phyloP scores from a whole-genome alignment of 2,329 filamentous ascomycete species.

The Penicillium sclerotiorum region DNA sequence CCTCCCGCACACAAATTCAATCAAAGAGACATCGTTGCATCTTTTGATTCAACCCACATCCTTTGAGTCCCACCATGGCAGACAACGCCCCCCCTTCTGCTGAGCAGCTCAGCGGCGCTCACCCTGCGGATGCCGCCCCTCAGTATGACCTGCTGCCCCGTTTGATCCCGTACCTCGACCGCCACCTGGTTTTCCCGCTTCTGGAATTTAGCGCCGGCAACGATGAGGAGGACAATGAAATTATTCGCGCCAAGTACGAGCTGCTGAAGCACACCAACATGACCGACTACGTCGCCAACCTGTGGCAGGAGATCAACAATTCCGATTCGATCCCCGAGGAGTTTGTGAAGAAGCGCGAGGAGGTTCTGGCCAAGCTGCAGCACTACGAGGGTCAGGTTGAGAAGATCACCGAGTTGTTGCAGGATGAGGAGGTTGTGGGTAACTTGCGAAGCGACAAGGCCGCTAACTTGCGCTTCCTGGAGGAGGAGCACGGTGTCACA shows the following conservation, averaged over 20 bases:
- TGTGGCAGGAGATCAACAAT: slow-evolving; percentile 87
- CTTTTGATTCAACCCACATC: slow-evolving; percentile 24
- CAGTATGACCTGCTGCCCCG: slow-evolving; percentile 83
- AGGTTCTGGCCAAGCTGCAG: slow-evolving; percentile 80
- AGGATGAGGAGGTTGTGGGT: slow-evolving; percentile 84
- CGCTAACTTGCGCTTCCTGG: slow-evolving; percentile 96
- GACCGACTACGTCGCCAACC: slow-evolving; percentile 92
- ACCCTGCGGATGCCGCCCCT: slow-evolving; percentile 61
- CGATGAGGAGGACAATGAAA: slow-evolving; percentile 76
- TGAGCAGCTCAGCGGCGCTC: slow-evolving; percentile 53
- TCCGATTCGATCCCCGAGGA: slow-evolving; percentile 77
- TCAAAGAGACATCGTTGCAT: slow-evolving; percentile 21
- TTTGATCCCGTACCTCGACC: slow-evolving; percentile 88
- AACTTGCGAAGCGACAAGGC: slow-evolving; percentile 95
- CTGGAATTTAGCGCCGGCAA: slow-evolving; percentile 87
- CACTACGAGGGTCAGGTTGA: slow-evolving; percentile 83
- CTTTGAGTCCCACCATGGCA: slow-evolving; percentile 52
- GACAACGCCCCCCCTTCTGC: slow-evolving; percentile 53
- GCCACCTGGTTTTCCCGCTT: slow-evolving; percentile 93
- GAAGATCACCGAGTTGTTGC: slow-evolving; percentile 85
- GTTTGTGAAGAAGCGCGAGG: slow-evolving; percentile 85
- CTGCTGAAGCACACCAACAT: slow-evolving; percentile 97
- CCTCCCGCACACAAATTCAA: slow-evolving; percentile 33
- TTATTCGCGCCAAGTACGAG: slow-evolving; percentile 86
- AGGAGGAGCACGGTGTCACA: slow-evolving; percentile 94